Base-by-base conservation (phyloP, 1,284 basidiomycete species). In the Cryptococcus sp. region DNA sequence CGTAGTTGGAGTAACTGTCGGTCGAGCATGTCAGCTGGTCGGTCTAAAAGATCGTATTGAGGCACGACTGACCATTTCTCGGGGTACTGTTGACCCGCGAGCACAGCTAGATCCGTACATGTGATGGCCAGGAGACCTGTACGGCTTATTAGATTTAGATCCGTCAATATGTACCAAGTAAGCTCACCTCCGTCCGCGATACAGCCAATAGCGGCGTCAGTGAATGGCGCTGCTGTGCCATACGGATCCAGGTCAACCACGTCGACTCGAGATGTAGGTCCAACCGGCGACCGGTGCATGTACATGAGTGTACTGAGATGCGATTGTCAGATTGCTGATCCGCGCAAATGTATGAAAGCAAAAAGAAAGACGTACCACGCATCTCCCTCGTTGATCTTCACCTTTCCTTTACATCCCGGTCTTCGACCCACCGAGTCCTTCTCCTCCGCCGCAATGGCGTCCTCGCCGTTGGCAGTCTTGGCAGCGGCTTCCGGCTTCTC, bases 201-300 rank as follows among this genome's bases (percentile, higher is more conserved):
- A 56, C 86, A 87, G 70, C 96, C 93, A n/a, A 99, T 87, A 0
- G 95, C 93, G n/a, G 88, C 88, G 70, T 99, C 96, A 35, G 99
- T 87, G 77, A 99, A 99, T 0, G 94, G 93, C 3, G 93, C 89
- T 0, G 96, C 96, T 5, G 93, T 95, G 0, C 96, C 96, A 73
- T 99, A 99, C 0, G 96, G 96, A 74, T 99, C 95, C 17, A 99
- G 83, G 75, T 99, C 96, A 20, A 99, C 87, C 35, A 93, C 91
- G 66, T 99, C 93, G 40, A 97, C 94, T 5, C 88, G 87, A 13
- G 84, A 81, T 44, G 82, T 82, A 44, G 61, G 61, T 38, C 61
- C 61, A 6, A 62, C 57, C 86, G 86, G 53, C 84, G 65, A 81
- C 44, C 93, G 87, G 75, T 96, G 93, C 50, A 84, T 84, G 77